These are phyloP conservation scores for Malus hybrid DNA, from an alignment of 331 rosid species.

Conservation along the genomic window DNA sequence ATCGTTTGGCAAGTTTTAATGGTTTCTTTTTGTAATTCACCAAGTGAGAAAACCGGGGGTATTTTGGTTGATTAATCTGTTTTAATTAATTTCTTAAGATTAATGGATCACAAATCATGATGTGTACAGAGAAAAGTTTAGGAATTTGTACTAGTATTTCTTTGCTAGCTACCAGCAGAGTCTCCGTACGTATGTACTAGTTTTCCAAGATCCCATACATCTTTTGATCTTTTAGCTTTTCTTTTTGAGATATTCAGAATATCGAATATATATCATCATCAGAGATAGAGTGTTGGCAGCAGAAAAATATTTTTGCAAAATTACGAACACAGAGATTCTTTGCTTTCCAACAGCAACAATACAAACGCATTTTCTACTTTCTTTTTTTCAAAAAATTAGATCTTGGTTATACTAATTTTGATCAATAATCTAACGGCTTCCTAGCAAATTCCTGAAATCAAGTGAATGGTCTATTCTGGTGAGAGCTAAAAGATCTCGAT, in stretches of 20 bases:
- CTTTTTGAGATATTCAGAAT: conserved; percentile 3
- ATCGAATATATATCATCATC: conserved; percentile 1
- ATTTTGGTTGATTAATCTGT: conserved; percentile 33
- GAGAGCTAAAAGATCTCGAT: background rate
- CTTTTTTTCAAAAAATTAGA: background rate
- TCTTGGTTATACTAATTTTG: background rate
- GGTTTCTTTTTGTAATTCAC: conserved; percentile 2
- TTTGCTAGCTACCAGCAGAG: background rate
- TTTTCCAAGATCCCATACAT: conserved; percentile 4
- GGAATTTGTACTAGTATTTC: background rate
- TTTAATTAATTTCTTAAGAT: conserved; percentile 3
- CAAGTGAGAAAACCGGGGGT: conserved; percentile 75
- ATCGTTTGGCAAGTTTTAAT: conserved; percentile 4
- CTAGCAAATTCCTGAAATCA: background rate
- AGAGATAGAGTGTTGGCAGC: conserved; percentile 10
- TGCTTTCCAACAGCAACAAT: conserved; percentile 14
- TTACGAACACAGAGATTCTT: conserved; percentile 10
- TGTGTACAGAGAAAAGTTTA: conserved; percentile 25
- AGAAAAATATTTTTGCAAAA: conserved; percentile 13
- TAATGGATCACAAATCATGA: conserved; percentile 19
- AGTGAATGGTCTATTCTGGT: background rate
- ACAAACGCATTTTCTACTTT: background rate
- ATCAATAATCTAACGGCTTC: background rate
- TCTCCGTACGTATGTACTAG: conserved; percentile 14
- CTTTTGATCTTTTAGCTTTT: background rate